Base-by-base conservation (phyloP, 495 filamentous ascomycete species). In the Stereocaulon alpinum region DNA sequence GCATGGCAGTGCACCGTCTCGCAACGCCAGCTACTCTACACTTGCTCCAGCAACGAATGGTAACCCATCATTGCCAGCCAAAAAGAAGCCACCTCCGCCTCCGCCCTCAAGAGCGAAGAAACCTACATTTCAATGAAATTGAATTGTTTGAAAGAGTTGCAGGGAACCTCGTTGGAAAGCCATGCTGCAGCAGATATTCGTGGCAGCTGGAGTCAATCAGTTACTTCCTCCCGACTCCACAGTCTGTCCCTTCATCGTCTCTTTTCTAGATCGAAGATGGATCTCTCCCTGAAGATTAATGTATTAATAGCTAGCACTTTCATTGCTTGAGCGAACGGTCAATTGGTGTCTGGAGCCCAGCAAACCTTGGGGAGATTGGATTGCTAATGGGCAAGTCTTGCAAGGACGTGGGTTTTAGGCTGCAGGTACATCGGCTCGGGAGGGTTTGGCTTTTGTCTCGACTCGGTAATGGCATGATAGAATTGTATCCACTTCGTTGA, bases 41-140 rank as follows among this genome's bases (percentile, higher is more conserved):
- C 45, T 76, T 59, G 77, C 77, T 61, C 59, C 56, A 37, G 60
- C 65, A 49, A 60, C 69, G 17, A 65, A 69, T 40, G 71, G 71
- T 61, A 87, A 52, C 29, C 30, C 49, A n/a, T 27, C 49, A 32
- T 32, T 32, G 34, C 29, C 30, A 17, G 17, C 49, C 49, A 52
- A 87, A 74, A 90, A 89, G 70, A 82, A 80, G 10, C 86, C 88
- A 40, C 89, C 88, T 7, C 89, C 88, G 40, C 89, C 88, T 24
- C 89, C 89, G 14, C 89, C 89, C n/a, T 86, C 83, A 59, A 76
- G 87, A 63, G 73, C 82, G 14, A 91, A 87, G 80, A 94, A 88
- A 73, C 81, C 88, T 42, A 75, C 86, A 10, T 86, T 87, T 51
- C 88, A 75, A 4, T 52, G 10, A 52, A 10, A 17, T 44, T 17